Conservation (phyloP, 2,329 filamentous ascomycete genomes). For the Pseudogymnoascus sp. region DNA sequence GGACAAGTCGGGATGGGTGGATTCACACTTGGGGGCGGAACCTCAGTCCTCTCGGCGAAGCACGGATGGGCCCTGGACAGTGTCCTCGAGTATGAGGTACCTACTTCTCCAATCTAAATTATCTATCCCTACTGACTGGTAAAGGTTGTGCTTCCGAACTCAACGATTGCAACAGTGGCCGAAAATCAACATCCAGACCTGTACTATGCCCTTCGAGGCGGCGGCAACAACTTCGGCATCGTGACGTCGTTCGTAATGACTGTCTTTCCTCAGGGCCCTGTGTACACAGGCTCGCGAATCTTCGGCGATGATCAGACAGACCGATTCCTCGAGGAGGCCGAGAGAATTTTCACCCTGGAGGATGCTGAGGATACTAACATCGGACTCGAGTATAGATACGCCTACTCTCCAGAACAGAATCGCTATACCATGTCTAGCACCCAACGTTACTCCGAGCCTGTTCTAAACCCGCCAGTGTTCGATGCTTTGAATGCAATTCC, state of each 20-base stretch:
- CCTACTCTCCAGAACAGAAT: slow-evolving; percentile 13
- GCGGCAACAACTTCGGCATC: slow-evolving; percentile 29
- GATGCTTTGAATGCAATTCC: background rate
- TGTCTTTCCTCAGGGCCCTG: slow-evolving; percentile 21
- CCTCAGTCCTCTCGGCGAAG: slow-evolving; percentile 26
- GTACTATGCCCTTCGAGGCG: slow-evolving; percentile 25
- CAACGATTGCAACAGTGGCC: slow-evolving; percentile 18
- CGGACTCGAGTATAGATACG: slow-evolving; percentile 18
- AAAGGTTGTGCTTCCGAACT: slow-evolving; percentile 9
- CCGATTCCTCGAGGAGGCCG: slow-evolving; percentile 10
- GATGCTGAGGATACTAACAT: slow-evolving; percentile 15
- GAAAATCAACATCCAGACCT: slow-evolving; percentile 26
- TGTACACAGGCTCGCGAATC: background rate
- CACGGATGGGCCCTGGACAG: slow-evolving; percentile 22
- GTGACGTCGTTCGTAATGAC: slow-evolving; percentile 28
- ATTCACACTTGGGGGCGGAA: slow-evolving; percentile 21
- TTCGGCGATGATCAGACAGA: slow-evolving; percentile 5
- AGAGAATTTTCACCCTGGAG: slow-evolving; percentile 14
- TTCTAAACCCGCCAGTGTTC: background rate
- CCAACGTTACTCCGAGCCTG: slow-evolving; percentile 17
- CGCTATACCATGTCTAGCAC: slow-evolving; percentile 15
- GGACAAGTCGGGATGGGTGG: slow-evolving; percentile 14
- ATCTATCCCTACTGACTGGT: background rate
- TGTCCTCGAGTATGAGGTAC: slow-evolving; percentile 16
- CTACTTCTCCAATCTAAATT: background rate